Evolutionary conservation across 352 stramenopile genomes (phyloP), one percentile per base, ranked within the genome.

Genomic region (Phytophthora citricola): DNA sequence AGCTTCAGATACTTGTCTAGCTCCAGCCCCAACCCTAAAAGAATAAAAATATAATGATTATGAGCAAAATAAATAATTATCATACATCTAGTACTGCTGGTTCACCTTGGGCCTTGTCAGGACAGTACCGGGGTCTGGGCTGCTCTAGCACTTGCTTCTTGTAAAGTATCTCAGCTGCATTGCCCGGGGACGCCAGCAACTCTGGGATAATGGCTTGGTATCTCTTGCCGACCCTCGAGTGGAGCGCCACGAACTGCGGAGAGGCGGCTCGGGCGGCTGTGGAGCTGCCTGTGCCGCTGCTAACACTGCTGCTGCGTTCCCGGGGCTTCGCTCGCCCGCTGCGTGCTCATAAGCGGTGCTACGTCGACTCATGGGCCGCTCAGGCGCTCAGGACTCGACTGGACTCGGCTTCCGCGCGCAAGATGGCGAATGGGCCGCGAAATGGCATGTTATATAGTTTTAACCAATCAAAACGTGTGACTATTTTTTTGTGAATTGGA

Each of bases 1-100:
- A 96, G 70, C 69, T 87, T 85, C 48, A 96, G 49, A 61, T 95
- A 96, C 49, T 90, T 90, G 41, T 92, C 83, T 31, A 96, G 62
- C 41, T 93, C 84, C 5, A 43, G 49, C 1, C 84, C 85, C 14
- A 93, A 58, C 10, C 68, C 82, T 91, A 47, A 24, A 26, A 26
- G 24, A 26, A 50, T 22, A 22, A 38, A 68, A 61, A 43, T 27
- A 50, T 17, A 57, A 44, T 20, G 17, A 15, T 43, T 38, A 49
- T 40, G 3, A 36, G 11, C 31, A 36, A 36, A 36, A 36, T 8
- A 36, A 40, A 40, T 41, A 60, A 66, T 41, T 47, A n/a, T 14
- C 24, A 36, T 47, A 20, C 45, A 31, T 49, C 20, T 29, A 24
- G 24, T 43, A 20, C 3, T 10, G 2, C 38, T 8, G 15, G 5